Percentiles rank a stretch among this genome's conserved stretches.
Evolutionary conservation across 495 filamentous ascomycete species (phyloP).

Genomic region (Bryoglossum gracile): DNA sequence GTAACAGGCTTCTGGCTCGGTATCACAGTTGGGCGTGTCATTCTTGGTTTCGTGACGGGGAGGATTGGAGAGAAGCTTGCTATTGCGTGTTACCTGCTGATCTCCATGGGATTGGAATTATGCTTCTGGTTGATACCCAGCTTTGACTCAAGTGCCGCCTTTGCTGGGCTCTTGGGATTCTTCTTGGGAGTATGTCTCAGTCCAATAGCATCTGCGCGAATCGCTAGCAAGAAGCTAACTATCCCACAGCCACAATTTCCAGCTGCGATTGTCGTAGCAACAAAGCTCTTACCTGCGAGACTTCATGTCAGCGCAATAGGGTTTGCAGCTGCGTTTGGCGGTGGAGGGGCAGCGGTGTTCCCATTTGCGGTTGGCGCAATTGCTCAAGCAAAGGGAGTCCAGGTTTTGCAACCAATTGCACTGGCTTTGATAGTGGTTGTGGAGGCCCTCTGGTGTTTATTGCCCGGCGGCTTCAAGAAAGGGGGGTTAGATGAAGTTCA

Average conservation of each 20-base stretch:
- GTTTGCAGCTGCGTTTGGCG: conserved; percentile 76
- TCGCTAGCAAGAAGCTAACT: no score
- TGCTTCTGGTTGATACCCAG: conserved; percentile 79
- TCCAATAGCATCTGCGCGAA: no score
- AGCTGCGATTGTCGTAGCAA: conserved; percentile 68
- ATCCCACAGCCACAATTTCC: conserved; percentile 83
- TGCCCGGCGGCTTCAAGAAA: conserved; percentile 24
- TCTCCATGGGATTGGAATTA: conserved; percentile 62
- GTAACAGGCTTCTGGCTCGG: conserved; percentile 83
- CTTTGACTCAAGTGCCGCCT: conserved; percentile 64
- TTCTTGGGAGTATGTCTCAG: no score
- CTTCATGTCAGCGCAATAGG: conserved; percentile 78
- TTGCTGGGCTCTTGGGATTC: conserved; percentile 68
- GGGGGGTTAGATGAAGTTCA: conserved; percentile 13
- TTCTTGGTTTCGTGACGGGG: conserved; percentile 61
- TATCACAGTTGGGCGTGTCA: conserved; percentile 66
- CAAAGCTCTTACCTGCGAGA: conserved; percentile 69
- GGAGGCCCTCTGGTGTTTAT: conserved; percentile 20
- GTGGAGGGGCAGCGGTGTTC: conserved; percentile 69
- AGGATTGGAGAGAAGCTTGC: conserved; percentile 66
- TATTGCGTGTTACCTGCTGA: conserved; percentile 50
- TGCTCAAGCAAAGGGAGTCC: conserved; percentile 70
- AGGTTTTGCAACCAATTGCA: conserved; percentile 38
- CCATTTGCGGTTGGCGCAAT: conserved; percentile 75
- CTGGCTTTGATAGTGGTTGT: conserved; percentile 19